Evolutionary conservation across 202 grass and related monocot species (phyloP), one percentile per base, ranked within the genome.

Genomic region (Elaeis oleifera): DNA sequence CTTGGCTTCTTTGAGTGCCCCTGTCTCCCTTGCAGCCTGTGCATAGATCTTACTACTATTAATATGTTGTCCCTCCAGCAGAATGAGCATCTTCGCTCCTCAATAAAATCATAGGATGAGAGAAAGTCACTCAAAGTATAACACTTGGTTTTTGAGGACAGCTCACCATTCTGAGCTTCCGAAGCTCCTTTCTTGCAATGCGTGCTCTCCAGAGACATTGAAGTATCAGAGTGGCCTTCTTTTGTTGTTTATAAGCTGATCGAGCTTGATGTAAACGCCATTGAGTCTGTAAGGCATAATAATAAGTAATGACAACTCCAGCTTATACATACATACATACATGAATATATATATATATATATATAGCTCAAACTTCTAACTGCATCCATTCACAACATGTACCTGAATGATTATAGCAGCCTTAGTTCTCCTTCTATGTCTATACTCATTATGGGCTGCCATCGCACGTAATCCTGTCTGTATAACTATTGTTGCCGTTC

Each of bases 1-100:
- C 76, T 96, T 96, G 18, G 84, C 84, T 83, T 90, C 91, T 88
- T 84, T 88, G 7, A 96, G 79, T 63, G 91, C 91, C 18, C 91
- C 91, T 0, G 79, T 90, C 58, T 96, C 91, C 83, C 84, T 88
- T 71, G 91, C 91, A 85, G 78, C 91, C 91, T 96, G 76, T 73
- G 81, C 54, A 70, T 25, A 83, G 39, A 39, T 18, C 75, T 66
- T 74, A 59, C 16, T 28, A 58, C 50, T 51, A 69, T 60, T 48
- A 75, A 24, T 73, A 0, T 60, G 53, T 53, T 73, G 6, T 44
- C 3, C 0, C 2, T 14, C 36, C 36, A 44, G 36, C 36, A 44
- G 36, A 44, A 44, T 44, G 36, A 14, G 36, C 9, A 44, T 44
- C 36, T 44, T 44, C 36, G 0, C 9, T 44, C 36, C 36, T 44